phyloP scores from a whole-genome alignment of 2,329 filamentous ascomycete species.

The Fusarium sulawesiense region DNA sequence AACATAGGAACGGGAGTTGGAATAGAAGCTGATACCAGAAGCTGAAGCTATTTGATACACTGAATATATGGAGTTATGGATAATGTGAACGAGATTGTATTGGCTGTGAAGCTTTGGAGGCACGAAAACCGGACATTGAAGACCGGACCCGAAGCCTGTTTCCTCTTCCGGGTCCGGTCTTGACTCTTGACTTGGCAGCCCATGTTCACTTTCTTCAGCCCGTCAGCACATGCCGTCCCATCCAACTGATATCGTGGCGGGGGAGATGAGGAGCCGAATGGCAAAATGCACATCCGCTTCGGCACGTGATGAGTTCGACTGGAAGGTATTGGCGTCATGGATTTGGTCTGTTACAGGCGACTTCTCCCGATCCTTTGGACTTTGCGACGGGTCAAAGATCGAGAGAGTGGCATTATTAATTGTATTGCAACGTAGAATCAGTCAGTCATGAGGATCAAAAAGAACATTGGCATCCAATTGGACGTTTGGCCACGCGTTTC shows the following conservation, averaged over 20 bases:
- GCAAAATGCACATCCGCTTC: slow-evolving; percentile 39
- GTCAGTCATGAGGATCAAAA: neutral
- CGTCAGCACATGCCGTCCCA: slow-evolving; percentile 39
- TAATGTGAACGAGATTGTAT: neutral
- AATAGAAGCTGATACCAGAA: slow-evolving; percentile 2
- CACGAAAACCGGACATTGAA: slow-evolving; percentile 36
- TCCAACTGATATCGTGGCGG: slow-evolving; percentile 29
- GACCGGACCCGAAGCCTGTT: slow-evolving; percentile 23
- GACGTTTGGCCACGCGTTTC: neutral
- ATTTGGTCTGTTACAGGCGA: slow-evolving; percentile 26
- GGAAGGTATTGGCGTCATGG: slow-evolving; percentile 37
- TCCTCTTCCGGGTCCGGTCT: slow-evolving; percentile 24
- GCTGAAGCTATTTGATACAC: neutral
- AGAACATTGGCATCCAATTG: slow-evolving; percentile 24
- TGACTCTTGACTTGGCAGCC: neutral
- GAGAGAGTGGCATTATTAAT: neutral
- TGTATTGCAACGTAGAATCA: neutral
- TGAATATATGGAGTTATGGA: neutral
- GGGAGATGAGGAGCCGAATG: slow-evolving; percentile 33
- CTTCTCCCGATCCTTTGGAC: slow-evolving; percentile 31
- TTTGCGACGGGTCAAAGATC: slow-evolving; percentile 7
- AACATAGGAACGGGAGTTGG: neutral
- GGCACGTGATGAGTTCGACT: slow-evolving; percentile 40
- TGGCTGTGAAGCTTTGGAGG: neutral
- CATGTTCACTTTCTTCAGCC: neutral